A percentile compares a stretch with the other conserved stretches of the same genome.
Evolutionary conservation across 495 filamentous ascomycete genomes (phyloP).

Genomic region (Podospora didyma): DNA sequence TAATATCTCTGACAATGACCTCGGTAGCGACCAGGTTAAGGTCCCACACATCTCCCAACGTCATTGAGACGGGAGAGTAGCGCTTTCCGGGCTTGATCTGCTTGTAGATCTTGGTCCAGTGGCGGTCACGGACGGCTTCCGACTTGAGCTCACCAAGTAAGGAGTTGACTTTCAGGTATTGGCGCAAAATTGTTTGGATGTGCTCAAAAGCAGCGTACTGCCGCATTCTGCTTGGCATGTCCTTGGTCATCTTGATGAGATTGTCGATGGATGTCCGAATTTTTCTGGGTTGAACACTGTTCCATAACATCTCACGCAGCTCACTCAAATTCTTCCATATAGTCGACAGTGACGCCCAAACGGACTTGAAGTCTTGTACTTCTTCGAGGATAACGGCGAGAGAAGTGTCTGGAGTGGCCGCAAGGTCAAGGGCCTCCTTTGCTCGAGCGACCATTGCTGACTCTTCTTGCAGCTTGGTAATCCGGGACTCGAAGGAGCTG

Average conservation of each 20-base stretch:
- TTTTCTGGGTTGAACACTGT: slow-evolving; percentile 87
- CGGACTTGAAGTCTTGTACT: slow-evolving; percentile 97
- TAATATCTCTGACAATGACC: slow-evolving; percentile 80
- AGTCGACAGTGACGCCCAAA: slow-evolving; percentile 89
- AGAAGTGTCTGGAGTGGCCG: slow-evolving; percentile 68
- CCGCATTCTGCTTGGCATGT: slow-evolving; percentile 98
- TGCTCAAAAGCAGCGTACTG: slow-evolving; percentile 99
- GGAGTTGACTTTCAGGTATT: slow-evolving; percentile 82
- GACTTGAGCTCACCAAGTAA: slow-evolving; percentile 90
- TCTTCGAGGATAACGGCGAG: slow-evolving; percentile 84
- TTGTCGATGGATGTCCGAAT: slow-evolving; percentile 82
- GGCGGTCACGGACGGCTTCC: slow-evolving; percentile 89
- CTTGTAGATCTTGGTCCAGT: slow-evolving; percentile 98
- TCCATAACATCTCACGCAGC: slow-evolving; percentile 86
- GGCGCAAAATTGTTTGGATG: slow-evolving; percentile 84
- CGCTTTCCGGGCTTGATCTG: slow-evolving; percentile 82
- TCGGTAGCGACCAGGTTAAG: slow-evolving; percentile 84
- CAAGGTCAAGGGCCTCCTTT: slow-evolving; percentile 91
- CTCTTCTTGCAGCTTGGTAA: slow-evolving; percentile 78
- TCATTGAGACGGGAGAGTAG: slow-evolving; percentile 89
- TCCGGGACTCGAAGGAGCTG: slow-evolving; percentile 70
- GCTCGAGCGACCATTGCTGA: slow-evolving; percentile 92
- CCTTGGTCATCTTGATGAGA: slow-evolving; percentile 95
- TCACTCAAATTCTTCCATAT: slow-evolving; percentile 98
- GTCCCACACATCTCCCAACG: slow-evolving; percentile 96